Evolutionary conservation across 805 yeast species (phyloP).

Genomic region (Teunomyces lycoperdinae): DNA sequence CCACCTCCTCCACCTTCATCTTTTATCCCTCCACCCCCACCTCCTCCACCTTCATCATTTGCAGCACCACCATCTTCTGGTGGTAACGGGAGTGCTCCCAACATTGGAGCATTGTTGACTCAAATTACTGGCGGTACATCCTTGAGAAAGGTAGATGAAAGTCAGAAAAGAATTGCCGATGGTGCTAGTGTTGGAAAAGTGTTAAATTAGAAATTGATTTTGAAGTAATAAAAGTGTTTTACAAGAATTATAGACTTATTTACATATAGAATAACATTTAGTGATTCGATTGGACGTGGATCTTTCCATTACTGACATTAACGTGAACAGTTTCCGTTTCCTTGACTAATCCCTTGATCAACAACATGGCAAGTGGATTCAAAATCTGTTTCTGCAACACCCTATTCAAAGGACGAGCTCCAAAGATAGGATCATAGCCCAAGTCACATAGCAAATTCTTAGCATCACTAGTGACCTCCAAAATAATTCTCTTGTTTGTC

Average conservation of each 20-base stretch:
- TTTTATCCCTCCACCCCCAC: slow-evolving; percentile 29
- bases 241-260: neutral
- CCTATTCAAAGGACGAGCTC: slow-evolving; percentile 95
- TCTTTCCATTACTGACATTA: slow-evolving; percentile 20
- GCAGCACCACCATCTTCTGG: slow-evolving; percentile 29
- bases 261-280: neutral
- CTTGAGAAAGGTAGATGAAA: slow-evolving; percentile 50
- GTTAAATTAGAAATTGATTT: slow-evolving; percentile 12
- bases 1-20: slow-evolving; percentile 41
- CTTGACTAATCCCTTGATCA: slow-evolving; percentile 76
- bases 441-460: slow-evolving; percentile 75
- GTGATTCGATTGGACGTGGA: slow-evolving; percentile 34
- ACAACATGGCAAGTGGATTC: slow-evolving; percentile 79
- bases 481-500: slow-evolving; percentile 68
- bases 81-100: slow-evolving; percentile 25
- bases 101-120: slow-evolving; percentile 51
- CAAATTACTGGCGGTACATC: slow-evolving; percentile 54
- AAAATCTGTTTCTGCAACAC: slow-evolving; percentile 78
- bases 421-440: slow-evolving; percentile 90
- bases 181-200: slow-evolving; percentile 53
- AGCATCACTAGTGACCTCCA: slow-evolving; percentile 56
- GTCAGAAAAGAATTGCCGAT: slow-evolving; percentile 45
- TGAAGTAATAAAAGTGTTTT: neutral
- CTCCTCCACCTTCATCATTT: slow-evolving; percentile 28
- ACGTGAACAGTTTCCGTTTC: slow-evolving; percentile 33